These are phyloP conservation scores for Tolypocladium ovalisporum DNA, from an alignment of 2,329 filamentous ascomycete species.

Conservation along the genomic window DNA sequence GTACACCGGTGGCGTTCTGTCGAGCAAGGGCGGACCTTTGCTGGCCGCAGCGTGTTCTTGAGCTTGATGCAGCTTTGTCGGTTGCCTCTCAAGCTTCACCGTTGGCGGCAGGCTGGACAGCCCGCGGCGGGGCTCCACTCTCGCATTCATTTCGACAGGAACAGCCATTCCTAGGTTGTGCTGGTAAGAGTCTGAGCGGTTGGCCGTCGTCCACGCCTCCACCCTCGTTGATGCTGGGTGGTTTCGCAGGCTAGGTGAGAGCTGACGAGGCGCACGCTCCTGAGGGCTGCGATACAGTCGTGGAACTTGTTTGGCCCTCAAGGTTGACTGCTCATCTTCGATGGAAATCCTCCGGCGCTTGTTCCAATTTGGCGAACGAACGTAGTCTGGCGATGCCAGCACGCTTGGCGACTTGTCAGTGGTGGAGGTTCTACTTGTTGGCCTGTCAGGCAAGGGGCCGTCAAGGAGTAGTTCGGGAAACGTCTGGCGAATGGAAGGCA, in stretches of 20 bases:
- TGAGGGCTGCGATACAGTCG: constrained; percentile 31
- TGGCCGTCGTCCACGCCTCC: constrained; percentile 23
- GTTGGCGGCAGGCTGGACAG: constrained; percentile 28
- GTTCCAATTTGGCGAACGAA: constrained; percentile 34
- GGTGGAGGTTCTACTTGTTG: neutral
- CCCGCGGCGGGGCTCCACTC: constrained; percentile 22
- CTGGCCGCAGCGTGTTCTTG: constrained; percentile 10
- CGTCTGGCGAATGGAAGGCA: constrained; percentile 38
- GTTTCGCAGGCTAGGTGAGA: constrained; percentile 24
- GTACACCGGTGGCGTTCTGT: constrained; percentile 19
- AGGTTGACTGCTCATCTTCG: constrained; percentile 27
- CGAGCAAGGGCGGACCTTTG: constrained; percentile 17
- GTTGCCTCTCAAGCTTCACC: constrained; percentile 25
- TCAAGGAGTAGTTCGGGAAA: constrained; percentile 33
- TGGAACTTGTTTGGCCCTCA: constrained; percentile 33
- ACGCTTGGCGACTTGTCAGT: neutral
- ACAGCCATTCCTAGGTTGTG: constrained; percentile 7
- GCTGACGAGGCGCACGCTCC: constrained; percentile 17
- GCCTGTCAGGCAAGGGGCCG: neutral
- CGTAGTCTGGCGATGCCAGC: constrained; percentile 32
- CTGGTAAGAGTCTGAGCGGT: constrained; percentile 1
- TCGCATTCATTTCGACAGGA: constrained; percentile 22
- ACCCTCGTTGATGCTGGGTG: constrained; percentile 10
- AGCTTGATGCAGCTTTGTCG: constrained; percentile 17
- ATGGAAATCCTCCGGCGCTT: constrained; percentile 36